Percentiles rank a stretch among this genome's conserved stretches.
phyloP scores from a whole-genome alignment of 2,329 filamentous ascomycete species.

The Calonectria honghensis region DNA sequence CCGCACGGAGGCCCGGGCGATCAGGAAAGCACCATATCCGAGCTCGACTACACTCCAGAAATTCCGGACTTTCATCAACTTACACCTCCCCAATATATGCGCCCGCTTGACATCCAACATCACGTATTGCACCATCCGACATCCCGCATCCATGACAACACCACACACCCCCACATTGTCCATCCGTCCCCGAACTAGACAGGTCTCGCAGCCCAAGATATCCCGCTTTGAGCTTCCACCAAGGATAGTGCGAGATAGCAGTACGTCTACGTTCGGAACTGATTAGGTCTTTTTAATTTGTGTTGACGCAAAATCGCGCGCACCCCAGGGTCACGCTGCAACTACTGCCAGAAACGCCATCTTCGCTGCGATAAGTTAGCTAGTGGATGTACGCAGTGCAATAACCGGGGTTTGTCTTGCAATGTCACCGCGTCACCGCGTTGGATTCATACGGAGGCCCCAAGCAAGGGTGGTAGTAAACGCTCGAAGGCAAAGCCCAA shows the following conservation, averaged over 20 bases:
- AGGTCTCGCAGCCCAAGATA: neutral
- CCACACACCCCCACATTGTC: neutral
- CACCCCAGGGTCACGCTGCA: neutral
- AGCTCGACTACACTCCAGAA: neutral
- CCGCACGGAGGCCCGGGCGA: neutral
- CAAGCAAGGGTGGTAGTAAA: neutral
- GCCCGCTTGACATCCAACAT: neutral
- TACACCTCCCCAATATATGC: neutral
- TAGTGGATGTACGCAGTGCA: neutral
- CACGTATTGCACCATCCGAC: neutral
- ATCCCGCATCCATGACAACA: neutral
- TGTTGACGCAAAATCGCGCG: neutral
- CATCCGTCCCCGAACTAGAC: neutral
- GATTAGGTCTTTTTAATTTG: neutral
- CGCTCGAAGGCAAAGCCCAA: neutral
- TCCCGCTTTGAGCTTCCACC: slow-evolving; percentile 1
- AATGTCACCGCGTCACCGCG: neutral
- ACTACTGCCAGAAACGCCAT: slow-evolving; percentile 5
- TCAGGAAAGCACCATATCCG: neutral
- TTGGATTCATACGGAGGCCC: neutral
- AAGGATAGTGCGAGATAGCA: slow-evolving; percentile 8
- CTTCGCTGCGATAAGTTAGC: slow-evolving; percentile 6
- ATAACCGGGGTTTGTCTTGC: neutral
- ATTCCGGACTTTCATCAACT: neutral
- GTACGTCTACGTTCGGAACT: neutral